phyloP scores from a whole-genome alignment of 257 asterid genomes.

The Solanum lycopersicoides region DNA sequence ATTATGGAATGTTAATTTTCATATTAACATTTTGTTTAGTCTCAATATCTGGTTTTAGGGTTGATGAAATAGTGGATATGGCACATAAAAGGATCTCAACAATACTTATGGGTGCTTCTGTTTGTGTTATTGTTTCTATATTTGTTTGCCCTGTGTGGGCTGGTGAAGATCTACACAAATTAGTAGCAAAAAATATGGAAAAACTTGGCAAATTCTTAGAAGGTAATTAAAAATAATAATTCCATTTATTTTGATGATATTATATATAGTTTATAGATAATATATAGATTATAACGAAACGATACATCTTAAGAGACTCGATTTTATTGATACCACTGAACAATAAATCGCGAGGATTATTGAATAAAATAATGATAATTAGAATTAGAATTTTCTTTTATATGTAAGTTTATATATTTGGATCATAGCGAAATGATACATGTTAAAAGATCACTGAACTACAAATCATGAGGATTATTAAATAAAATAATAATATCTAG shows the following conservation, averaged over 20 bases:
- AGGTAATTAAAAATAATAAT: constrained; percentile 16
- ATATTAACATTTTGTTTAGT: constrained; percentile 62
- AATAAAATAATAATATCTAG: not conserved
- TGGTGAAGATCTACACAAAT: constrained; percentile 68
- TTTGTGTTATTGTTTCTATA: constrained; percentile 46
- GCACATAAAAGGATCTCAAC: constrained; percentile 51
- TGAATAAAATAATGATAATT: not conserved
- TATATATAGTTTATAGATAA: not conserved
- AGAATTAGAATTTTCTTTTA: not conserved
- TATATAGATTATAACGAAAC: not conserved
- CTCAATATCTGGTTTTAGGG: constrained; percentile 51
- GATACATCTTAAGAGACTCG: not conserved
- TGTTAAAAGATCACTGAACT: not conserved
- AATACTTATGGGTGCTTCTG: constrained; percentile 46
- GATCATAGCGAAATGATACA: not conserved
- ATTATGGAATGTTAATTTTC: constrained; percentile 65
- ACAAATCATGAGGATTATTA: not conserved
- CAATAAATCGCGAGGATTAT: not conserved
- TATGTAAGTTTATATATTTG: not conserved
- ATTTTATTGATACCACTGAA: not conserved
- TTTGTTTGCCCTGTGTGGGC: constrained; percentile 70
- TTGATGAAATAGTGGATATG: constrained; percentile 35
- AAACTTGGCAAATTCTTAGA: constrained; percentile 48
- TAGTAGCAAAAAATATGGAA: constrained; percentile 37
- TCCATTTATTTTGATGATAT: not conserved